Evolutionary conservation across 106 monocot species (phyloP).

Genomic region (Acorus calamus): DNA sequence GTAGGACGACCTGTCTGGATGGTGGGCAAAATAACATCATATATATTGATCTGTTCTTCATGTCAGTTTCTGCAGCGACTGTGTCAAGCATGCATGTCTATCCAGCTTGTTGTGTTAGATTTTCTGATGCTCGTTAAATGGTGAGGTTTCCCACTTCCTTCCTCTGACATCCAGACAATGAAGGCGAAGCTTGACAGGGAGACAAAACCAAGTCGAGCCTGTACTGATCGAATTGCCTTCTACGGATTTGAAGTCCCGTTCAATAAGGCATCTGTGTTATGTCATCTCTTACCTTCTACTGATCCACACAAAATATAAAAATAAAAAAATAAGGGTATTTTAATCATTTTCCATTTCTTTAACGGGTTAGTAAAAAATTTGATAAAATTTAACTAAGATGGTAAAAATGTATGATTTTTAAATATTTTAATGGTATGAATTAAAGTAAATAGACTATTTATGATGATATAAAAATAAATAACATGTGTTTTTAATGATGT

Average conservation of each 20-base stretch:
- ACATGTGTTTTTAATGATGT: too few species aligned
- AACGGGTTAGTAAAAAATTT: too few species aligned
- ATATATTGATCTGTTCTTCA: constrained; percentile 12
- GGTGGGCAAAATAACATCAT: background rate
- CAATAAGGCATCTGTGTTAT: constrained; percentile 6
- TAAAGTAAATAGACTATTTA: too few species aligned
- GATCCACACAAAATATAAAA: background rate
- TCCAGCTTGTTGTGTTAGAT: constrained; percentile 2
- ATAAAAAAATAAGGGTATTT: too few species aligned
- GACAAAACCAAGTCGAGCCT: background rate
- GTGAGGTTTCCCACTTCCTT: constrained; percentile 44
- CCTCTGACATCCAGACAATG: constrained; percentile 21
- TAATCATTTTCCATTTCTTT: too few species aligned
- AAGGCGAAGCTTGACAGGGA: constrained; percentile 2
- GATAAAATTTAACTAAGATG: too few species aligned
- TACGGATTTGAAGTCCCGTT: background rate
- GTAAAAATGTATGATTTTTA: too few species aligned
- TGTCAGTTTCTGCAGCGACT: constrained; percentile 1
- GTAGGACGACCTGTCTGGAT: background rate
- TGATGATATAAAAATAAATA: too few species aligned
- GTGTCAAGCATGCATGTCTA: constrained; percentile 12
- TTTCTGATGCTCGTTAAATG: constrained; percentile 11
- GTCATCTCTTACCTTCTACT: background rate
- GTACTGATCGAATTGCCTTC: too few species aligned
- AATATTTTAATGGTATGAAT: too few species aligned